phyloP scores from a whole-genome alignment of 2,329 filamentous ascomycete genomes.

The Cercospora berteroae region DNA sequence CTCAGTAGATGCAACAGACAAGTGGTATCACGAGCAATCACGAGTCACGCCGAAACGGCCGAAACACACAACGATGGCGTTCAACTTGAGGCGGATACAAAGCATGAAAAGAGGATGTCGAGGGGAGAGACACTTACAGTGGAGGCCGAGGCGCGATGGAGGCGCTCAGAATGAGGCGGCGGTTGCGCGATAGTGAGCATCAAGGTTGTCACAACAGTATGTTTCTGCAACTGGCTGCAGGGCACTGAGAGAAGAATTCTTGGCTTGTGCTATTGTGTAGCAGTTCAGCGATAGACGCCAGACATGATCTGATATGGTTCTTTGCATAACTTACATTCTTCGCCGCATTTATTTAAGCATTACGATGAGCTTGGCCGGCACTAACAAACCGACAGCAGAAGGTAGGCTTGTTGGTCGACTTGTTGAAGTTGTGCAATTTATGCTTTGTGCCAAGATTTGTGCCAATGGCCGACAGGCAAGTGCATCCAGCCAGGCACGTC shows the following conservation, averaged over 20 bases:
- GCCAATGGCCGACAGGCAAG: neutral
- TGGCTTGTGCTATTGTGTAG: neutral
- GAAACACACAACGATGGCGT: neutral
- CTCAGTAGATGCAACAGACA: conserved; percentile 45
- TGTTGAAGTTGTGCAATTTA: neutral
- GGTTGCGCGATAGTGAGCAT: neutral
- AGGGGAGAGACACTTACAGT: neutral
- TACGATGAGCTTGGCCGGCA: neutral
- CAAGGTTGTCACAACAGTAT: neutral
- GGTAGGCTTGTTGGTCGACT: neutral
- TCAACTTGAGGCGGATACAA: neutral
- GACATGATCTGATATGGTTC: neutral
- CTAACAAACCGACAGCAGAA: no score
- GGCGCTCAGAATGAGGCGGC: neutral
- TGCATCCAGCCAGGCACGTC: no score
- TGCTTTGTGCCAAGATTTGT: neutral
- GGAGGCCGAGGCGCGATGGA: neutral
- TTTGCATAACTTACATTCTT: neutral
- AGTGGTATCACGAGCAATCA: conserved; percentile 2
- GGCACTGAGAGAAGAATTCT: neutral
- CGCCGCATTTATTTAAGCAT: neutral
- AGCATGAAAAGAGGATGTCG: neutral
- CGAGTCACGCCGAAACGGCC: conserved; percentile 15
- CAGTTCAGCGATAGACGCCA: conserved; percentile 1
- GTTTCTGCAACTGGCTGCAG: neutral